Conservation (phyloP, 257 asterid genomes). For the Avicennia marina region DNA sequence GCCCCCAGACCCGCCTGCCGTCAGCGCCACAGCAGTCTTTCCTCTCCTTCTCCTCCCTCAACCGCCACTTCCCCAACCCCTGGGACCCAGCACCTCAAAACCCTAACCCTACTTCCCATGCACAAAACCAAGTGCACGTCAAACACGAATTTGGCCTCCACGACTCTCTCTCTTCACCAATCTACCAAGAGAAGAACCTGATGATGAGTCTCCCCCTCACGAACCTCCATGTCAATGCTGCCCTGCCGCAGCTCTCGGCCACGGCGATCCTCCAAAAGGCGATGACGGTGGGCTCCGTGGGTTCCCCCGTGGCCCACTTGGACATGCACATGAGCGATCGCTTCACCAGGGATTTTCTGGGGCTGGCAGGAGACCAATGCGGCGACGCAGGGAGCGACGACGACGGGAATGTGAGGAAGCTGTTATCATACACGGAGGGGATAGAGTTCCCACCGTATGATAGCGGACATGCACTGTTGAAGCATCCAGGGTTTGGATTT, state of each 20-base stretch:
- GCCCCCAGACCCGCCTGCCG: conserved; percentile 13
- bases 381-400: neutral
- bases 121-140: conserved; percentile 20
- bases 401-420: neutral
- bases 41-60: conserved; percentile 22
- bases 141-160: conserved; percentile 34
- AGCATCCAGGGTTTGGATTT: conserved; percentile 49
- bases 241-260: neutral
- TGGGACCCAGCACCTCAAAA: conserved; percentile 25
- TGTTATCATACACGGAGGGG: no score
- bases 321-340: neutral
- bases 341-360: conserved; percentile 6
- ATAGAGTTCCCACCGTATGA: conserved; percentile 24
- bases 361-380: neutral
- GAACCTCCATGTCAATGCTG: conserved; percentile 2
- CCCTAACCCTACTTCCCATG: conserved; percentile 24
- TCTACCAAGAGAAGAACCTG: conserved; percentile 29
- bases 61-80: conserved; percentile 19
- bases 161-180: conserved; percentile 27
- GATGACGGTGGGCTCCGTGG: neutral
- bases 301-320: neutral
- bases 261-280: neutral
- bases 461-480: conserved; percentile 36
- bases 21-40: conserved; percentile 6
- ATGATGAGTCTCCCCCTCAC: conserved; percentile 17